Evolutionary conservation across 768 basidiomycete species (phyloP).

Genomic region (Psilocybe sp.): DNA sequence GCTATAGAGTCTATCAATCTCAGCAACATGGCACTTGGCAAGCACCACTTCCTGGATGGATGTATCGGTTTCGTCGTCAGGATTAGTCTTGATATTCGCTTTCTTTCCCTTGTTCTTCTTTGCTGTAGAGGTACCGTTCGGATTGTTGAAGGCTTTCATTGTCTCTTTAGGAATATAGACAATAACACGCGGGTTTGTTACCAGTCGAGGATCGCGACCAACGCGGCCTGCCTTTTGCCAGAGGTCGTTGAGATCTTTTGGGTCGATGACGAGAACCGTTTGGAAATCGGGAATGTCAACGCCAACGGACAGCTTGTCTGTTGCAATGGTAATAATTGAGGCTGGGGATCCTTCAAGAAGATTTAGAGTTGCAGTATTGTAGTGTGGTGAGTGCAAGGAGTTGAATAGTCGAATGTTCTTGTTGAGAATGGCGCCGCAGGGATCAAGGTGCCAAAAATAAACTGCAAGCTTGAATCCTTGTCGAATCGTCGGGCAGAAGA

Average conservation of each 20-base stretch:
- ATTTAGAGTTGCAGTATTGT: not conserved
- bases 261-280: conserved; percentile 7
- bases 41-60: no score
- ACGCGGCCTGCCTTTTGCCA: conserved; percentile 17
- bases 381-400: conserved; percentile 3
- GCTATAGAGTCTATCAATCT: no score
- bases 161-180: conserved; percentile 8
- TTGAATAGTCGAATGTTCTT: conserved; percentile 4
- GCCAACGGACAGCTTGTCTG: conserved; percentile 14
- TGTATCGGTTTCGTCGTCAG: no score
- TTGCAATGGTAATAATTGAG: conserved; percentile 12
- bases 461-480: conserved; percentile 6
- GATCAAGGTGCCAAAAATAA: conserved; percentile 8
- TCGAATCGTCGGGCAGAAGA: conserved; percentile 5
- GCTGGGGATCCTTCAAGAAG: conserved; percentile 1
- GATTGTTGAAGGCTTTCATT: not conserved
- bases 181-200: conserved; percentile 9
- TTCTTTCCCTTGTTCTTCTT: no score
- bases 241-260: conserved; percentile 12
- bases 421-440: not conserved
- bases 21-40: no score
- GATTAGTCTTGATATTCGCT: no score
- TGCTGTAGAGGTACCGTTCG: not conserved
- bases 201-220: conserved; percentile 3
- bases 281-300: conserved; percentile 5